phyloP scores from a whole-genome alignment of 106 monocot genomes.

The Triglochin maritima region DNA sequence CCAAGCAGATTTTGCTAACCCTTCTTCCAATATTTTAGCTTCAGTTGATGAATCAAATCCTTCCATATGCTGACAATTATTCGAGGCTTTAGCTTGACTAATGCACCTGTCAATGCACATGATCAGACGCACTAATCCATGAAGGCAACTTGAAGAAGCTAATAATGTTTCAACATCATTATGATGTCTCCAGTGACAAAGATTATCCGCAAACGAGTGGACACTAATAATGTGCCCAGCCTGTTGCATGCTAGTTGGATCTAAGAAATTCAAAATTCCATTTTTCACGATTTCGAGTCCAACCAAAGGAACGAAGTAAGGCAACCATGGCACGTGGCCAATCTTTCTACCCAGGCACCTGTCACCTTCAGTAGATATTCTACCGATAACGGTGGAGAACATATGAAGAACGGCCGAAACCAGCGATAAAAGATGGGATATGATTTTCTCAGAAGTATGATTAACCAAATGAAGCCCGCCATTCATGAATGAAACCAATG shows the following conservation, averaged over 20 bases:
- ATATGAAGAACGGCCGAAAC: slow-evolving; percentile 76
- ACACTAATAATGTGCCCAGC: slow-evolving; percentile 6
- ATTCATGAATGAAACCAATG: slow-evolving; percentile 4
- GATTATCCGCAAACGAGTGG: slow-evolving; percentile 32
- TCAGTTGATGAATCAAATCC: slow-evolving; percentile 13
- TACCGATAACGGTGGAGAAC: slow-evolving; percentile 46
- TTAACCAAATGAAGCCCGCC: not conserved
- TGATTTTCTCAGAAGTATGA: not conserved
- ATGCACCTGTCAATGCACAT: slow-evolving; percentile 44
- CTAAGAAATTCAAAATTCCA: slow-evolving; percentile 35
- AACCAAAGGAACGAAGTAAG: slow-evolving; percentile 73
- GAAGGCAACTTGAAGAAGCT: slow-evolving; percentile 58
- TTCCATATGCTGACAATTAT: slow-evolving; percentile 5
- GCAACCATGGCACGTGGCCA: slow-evolving; percentile 57
- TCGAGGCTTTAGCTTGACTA: slow-evolving; percentile 37
- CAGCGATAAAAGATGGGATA: slow-evolving; percentile 40
- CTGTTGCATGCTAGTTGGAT: slow-evolving; percentile 1
- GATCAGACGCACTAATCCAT: slow-evolving; percentile 45
- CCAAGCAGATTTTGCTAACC: slow-evolving; percentile 40
- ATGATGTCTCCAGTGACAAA: slow-evolving; percentile 42
- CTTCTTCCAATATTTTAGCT: slow-evolving; percentile 56
- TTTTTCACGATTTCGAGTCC: slow-evolving; percentile 66
- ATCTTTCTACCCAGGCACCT: not conserved
- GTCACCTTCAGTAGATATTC: slow-evolving; percentile 25
- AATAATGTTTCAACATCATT: slow-evolving; percentile 36